Base-by-base conservation (phyloP, 2,329 filamentous ascomycete species). In the Aspergillus neotritici region DNA sequence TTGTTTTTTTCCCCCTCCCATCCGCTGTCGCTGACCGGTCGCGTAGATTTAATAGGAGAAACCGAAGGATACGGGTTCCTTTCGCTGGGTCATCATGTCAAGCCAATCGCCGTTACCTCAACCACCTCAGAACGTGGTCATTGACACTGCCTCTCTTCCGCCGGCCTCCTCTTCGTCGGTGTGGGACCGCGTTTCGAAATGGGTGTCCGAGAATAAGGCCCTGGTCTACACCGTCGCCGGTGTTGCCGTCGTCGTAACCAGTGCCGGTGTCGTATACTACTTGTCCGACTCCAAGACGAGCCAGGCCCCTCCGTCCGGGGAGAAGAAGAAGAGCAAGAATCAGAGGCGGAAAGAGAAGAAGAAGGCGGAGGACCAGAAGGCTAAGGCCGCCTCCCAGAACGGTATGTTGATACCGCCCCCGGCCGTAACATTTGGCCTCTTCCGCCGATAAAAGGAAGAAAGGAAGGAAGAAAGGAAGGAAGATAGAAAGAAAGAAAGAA, bases 181-280 rank as follows among this genome's bases (percentile, higher is more conserved):
- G 43, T 95, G 89, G 89, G 87, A 95, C 68, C 84, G 90, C 60
- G 75, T 96, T 70, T 85, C 89, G 54, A 83, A 76, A 62, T 98
- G 93, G 91, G 89, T 86, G 11, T 87, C 89, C 2, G 91, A 97
- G 66, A 90, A 98, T 73, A 97, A 96, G 75, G 86, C 87, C 37
- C 79, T 91, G 42, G 90, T 94, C 51, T 98, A 96, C 71, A 96
- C 93, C 55, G 87, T 97, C 70, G 93, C 91, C 43, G 93, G 93
- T 61, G 86, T 95, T 47, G 91, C 91, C 41, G 79, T 95, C 37
- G 88, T 96, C 34, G 86, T 94, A 44, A 93, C 88, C 11, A 87
- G 87, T 49, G 91, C 90, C 29, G 91, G 93, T 56, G 87, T 87
- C 34, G 84, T 94, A 62, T 98, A 97, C 75, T 97, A 96, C 69